Conservation (phyloP, 1,284 basidiomycete genomes). For the Chalciporus sp. region DNA sequence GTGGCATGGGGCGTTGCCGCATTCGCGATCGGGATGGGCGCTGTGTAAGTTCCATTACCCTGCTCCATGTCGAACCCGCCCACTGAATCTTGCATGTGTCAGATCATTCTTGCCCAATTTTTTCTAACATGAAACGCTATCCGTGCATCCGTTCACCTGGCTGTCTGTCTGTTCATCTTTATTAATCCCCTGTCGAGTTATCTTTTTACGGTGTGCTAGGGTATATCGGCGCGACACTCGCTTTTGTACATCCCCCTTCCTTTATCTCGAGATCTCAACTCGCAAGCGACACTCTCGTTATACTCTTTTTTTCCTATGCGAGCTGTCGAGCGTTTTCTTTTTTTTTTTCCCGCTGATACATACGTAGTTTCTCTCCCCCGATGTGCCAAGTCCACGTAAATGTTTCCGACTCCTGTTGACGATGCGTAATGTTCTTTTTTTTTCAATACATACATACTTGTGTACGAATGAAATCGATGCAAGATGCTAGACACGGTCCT, state of each 20-base stretch:
- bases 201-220: constrained; percentile 15
- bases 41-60: constrained; percentile 53
- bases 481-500: too few species aligned
- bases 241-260: constrained; percentile 20
- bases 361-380: constrained; percentile 1
- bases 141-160: neutral
- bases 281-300: constrained; percentile 21
- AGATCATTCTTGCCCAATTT: constrained; percentile 49
- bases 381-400: neutral
- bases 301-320: neutral
- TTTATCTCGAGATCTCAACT: neutral
- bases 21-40: constrained; percentile 72
- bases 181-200: constrained; percentile 7
- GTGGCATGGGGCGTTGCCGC: constrained; percentile 75
- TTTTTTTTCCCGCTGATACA: neutral
- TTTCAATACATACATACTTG: constrained; percentile 14
- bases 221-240: constrained; percentile 17
- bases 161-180: constrained; percentile 11
- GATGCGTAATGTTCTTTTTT: neutral
- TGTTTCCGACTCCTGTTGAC: constrained; percentile 2
- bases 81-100: constrained; percentile 9
- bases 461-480: constrained; percentile 15
- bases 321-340: constrained; percentile 1
- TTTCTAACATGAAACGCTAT: constrained; percentile 33
- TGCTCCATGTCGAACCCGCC: neutral